Percentiles rank a stretch among this genome's conserved stretches.
Evolutionary conservation across 331 rosid genomes (phyloP).

Genomic region (Acacia pycnantha): DNA sequence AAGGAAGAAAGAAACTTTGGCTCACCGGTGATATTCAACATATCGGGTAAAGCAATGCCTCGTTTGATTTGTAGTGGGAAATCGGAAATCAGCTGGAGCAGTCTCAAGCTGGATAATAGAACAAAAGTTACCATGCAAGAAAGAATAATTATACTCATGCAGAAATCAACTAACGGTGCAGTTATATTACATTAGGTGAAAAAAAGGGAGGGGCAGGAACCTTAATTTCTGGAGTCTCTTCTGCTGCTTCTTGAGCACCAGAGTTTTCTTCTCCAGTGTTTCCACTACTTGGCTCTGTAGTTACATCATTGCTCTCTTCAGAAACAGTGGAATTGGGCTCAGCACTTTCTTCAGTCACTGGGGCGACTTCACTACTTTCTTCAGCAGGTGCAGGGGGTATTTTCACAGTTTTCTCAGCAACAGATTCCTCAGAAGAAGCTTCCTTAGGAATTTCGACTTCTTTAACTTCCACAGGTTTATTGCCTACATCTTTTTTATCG

Average conservation of each 20-base stretch:
- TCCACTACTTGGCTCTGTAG: neutral
- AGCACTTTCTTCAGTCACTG: slow-evolving; percentile 37
- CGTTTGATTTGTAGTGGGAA: slow-evolving; percentile 95
- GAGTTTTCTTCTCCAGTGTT: slow-evolving; percentile 18
- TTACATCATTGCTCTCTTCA: neutral
- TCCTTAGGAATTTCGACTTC: neutral
- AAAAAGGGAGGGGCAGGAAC: slow-evolving; percentile 27
- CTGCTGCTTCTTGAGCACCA: slow-evolving; percentile 55
- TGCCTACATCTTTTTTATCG: neutral
- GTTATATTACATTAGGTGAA: neutral
- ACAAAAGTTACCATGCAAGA: slow-evolving; percentile 20
- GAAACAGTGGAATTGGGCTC: neutral
- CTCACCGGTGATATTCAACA: slow-evolving; percentile 79
- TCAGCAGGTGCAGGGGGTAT: slow-evolving; percentile 40
- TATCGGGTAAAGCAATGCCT: slow-evolving; percentile 98
- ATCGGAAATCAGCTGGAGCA: slow-evolving; percentile 95
- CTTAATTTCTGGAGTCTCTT: slow-evolving; percentile 76
- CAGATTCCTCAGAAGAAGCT: neutral
- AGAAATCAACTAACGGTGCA: neutral
- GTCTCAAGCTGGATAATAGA: slow-evolving; percentile 74
- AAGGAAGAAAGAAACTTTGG: neutral
- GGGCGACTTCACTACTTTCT: slow-evolving; percentile 49
- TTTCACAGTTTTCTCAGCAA: slow-evolving; percentile 27
- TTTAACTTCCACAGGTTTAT: neutral
- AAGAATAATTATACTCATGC: neutral